Percentiles rank a stretch among this genome's conserved stretches.
Conservation (phyloP, 768 basidiomycete genomes). For the Leccinellum albellum region DNA sequence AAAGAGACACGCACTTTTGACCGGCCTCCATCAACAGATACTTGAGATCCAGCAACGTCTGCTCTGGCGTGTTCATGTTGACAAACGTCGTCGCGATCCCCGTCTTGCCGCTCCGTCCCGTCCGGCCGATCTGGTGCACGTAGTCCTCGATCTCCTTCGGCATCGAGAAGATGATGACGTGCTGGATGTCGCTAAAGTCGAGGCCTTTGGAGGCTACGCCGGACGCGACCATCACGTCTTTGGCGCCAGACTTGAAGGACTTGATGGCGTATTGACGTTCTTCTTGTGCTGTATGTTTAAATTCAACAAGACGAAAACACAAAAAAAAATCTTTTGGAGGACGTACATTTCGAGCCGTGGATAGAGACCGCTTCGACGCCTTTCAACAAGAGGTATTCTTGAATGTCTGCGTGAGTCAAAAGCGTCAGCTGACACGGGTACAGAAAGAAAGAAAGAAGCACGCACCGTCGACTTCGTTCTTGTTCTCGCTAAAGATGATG, state of each 20-base stretch:
- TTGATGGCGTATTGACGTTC: conserved; percentile 99
- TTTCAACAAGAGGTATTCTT: conserved; percentile 94
- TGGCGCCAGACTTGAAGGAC: conserved; percentile 94
- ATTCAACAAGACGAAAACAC: neutral
- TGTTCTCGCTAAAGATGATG: conserved; percentile 97
- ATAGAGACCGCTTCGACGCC: conserved; percentile 99
- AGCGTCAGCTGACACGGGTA: neutral
- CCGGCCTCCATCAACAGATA: conserved; percentile 96
- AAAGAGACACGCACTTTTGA: conserved; percentile 73
- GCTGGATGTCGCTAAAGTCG: conserved; percentile 98
- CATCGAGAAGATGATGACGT: conserved; percentile 99
- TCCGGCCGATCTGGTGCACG: conserved; percentile 98
- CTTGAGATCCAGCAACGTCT: conserved; percentile 94
- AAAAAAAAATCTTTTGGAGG: neutral
- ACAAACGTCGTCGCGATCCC: conserved; percentile 99
- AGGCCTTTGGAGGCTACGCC: conserved; percentile 97
- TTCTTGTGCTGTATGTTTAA: conserved; percentile 69
- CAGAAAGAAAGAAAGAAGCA: neutral
- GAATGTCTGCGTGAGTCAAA: conserved; percentile 65
- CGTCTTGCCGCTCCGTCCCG: conserved; percentile 95
- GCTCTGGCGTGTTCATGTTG: conserved; percentile 96
- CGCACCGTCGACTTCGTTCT: conserved; percentile 99
- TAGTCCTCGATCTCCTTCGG: conserved; percentile 99
- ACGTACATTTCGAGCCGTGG: conserved; percentile 89
- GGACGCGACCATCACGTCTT: conserved; percentile 99